Percentiles rank a stretch among this genome's conserved stretches.
Evolutionary conservation across 495 filamentous ascomycete species (phyloP).

Genomic region (Lichina pygmaea): DNA sequence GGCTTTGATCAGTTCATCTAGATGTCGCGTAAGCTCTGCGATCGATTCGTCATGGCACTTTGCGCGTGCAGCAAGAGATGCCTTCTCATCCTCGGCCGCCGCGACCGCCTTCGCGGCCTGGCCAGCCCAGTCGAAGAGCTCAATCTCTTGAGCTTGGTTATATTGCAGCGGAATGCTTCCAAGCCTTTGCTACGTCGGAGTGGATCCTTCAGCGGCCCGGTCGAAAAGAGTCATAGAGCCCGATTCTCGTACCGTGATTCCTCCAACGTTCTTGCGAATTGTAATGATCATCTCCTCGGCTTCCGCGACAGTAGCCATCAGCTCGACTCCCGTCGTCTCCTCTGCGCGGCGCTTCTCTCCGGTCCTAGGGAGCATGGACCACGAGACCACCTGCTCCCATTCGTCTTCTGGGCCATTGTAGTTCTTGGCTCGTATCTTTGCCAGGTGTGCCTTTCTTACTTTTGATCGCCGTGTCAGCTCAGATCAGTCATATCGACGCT

Average conservation of each 20-base stretch:
- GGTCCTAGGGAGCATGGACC: constrained; percentile 11
- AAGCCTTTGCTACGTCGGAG: constrained; percentile 2
- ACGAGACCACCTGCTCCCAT: constrained; percentile 24
- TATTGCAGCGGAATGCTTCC: constrained; percentile 2
- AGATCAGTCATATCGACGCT: constrained; percentile 2
- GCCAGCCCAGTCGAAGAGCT: constrained; percentile 4
- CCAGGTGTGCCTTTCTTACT: constrained; percentile 22
- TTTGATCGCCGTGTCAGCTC: constrained; percentile 4
- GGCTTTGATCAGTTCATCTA: constrained; percentile 3
- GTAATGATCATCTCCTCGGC: neutral
- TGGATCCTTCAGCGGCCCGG: neutral
- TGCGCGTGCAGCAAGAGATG: neutral
- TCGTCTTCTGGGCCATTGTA: constrained; percentile 26
- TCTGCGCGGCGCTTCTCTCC: neutral
- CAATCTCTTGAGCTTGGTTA: constrained; percentile 2
- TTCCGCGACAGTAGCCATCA: constrained; percentile 1
- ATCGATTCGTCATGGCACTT: constrained; percentile 1
- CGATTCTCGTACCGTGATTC: constrained; percentile 1
- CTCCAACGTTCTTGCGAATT: constrained; percentile 1
- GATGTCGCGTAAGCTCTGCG: constrained; percentile 1
- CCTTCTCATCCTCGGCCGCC: neutral
- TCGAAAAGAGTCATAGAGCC: neutral
- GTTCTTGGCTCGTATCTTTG: constrained; percentile 21
- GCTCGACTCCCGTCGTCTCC: neutral
- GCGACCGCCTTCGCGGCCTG: neutral